These are phyloP conservation scores for Trematosphaeria pertusa DNA, from an alignment of 2,329 filamentous ascomycete species.

Conservation along the genomic window DNA sequence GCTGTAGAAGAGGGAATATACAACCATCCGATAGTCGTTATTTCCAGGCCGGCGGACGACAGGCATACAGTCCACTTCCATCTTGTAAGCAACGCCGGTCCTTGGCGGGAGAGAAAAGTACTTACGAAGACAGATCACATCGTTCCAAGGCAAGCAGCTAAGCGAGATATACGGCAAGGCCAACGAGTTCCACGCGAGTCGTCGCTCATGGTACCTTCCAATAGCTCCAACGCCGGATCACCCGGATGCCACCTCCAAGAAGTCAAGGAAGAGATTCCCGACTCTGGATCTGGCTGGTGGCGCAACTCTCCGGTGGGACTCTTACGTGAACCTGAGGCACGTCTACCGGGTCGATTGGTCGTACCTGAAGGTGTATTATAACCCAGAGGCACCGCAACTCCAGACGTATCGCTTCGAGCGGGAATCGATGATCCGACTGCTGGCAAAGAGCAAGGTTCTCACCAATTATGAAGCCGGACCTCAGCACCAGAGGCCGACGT, in stretches of 20 bases:
- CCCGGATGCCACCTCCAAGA: slow-evolving; percentile 41
- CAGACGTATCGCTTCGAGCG: slow-evolving; percentile 29
- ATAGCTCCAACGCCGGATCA: slow-evolving; percentile 40
- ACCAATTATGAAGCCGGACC: slow-evolving; percentile 35
- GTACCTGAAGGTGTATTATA: slow-evolving; percentile 32
- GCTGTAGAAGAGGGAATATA: slow-evolving; percentile 42
- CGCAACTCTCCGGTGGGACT: slow-evolving; percentile 36
- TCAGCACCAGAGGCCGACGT: slow-evolving; percentile 19
- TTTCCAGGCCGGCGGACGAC: slow-evolving; percentile 39
- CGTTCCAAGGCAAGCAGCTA: slow-evolving; percentile 42
- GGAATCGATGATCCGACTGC: slow-evolving; percentile 33
- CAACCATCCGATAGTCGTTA: slow-evolving; percentile 41
- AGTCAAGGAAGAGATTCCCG: slow-evolving; percentile 39
- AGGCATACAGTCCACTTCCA: slow-evolving; percentile 41
- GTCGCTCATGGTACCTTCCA: slow-evolving; percentile 43
- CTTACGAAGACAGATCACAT: slow-evolving; percentile 40
- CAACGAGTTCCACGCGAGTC: slow-evolving; percentile 41
- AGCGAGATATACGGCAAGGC: slow-evolving; percentile 39
- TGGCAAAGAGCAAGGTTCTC: slow-evolving; percentile 33
- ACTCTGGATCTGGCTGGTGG: slow-evolving; percentile 32
- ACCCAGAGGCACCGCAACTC: slow-evolving; percentile 27
- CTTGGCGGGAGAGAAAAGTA: too few relatives aligned
- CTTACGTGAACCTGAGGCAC: slow-evolving; percentile 43
- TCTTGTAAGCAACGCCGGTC: slow-evolving; percentile 43
- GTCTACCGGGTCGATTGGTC: slow-evolving; percentile 44